Base-by-base conservation (phyloP, 495 filamentous ascomycete species). In the Penicillium fimorum region DNA sequence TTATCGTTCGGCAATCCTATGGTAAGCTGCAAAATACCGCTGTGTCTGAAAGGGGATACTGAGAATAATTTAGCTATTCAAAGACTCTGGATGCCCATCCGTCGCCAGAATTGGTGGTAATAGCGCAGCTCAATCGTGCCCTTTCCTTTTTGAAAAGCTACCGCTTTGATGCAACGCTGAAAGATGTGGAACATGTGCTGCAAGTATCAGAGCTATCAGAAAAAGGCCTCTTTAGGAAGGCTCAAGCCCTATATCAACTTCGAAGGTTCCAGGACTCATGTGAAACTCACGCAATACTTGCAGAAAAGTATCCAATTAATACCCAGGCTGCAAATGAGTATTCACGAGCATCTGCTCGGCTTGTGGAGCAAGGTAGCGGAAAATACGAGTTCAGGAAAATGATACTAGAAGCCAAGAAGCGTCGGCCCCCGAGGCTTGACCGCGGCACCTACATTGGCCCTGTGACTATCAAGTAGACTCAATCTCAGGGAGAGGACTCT, bases 211-310 rank as follows among this genome's bases (percentile, higher is more conserved):
- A 63, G 0, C 44, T 68, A 0, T 69, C 74, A 37, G 74, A 78
- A 54, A 82, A 82, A 56, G 75, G 67, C 1, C 66, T 78, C 18
- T 79, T 76, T 53, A 69, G 77, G 30, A 72, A 76, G 51, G 70
- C 72, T 11, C 69, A 73, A 53, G 76, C 78, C 10, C 65, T 78
- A 1, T 84, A 83, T 57, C 41, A 64, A 12, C 71, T 82, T 10
- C 48, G 62, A n/a, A 66, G 68, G 43, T 83, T 70, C 65, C 38
- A 56, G 49, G 67, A 77, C 67, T 74, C 55, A 50, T 65, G 60
- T 55, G 59, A 57, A 35, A 59, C 47, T 30, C 29, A 76, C 35
- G 55, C 51, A 27, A 11, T 60, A 10, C 55, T 76, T 25, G 6
- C 18, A 3, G 38, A 51, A 25, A 30, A 57, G 7, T 69, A 70